phyloP scores from a whole-genome alignment of 768 basidiomycete species.

The Hortiboletus flavorubellus region DNA sequence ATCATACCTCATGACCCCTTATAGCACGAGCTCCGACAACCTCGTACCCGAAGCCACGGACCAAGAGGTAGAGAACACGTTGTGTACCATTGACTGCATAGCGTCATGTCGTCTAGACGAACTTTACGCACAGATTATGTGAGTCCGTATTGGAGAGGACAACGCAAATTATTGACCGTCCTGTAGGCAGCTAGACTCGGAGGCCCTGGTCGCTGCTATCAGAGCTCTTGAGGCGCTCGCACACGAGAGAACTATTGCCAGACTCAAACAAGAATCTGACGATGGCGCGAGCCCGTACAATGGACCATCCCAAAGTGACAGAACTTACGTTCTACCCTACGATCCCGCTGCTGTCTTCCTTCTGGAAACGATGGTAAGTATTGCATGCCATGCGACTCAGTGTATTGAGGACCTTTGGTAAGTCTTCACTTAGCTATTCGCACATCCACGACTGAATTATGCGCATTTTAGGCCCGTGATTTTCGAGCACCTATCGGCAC shows the following conservation, averaged over 20 bases:
- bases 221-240: constrained; percentile 87
- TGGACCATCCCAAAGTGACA: constrained; percentile 38
- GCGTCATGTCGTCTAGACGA: constrained; percentile 92
- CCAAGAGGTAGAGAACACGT: constrained; percentile 87
- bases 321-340: constrained; percentile 67
- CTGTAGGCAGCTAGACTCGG: constrained; percentile 68
- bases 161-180: constrained; percentile 7
- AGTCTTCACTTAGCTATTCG: constrained; percentile 20
- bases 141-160: constrained; percentile 31
- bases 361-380: constrained; percentile 91
- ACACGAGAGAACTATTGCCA: constrained; percentile 83
- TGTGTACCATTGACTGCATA: constrained; percentile 94
- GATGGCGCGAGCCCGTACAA: constrained; percentile 42
- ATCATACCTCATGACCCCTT: constrained; percentile 95
- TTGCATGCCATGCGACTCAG: constrained; percentile 71
- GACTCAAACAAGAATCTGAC: constrained; percentile 65
- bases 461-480: constrained; percentile 72
- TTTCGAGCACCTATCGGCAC: constrained; percentile 85
- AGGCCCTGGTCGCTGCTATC: constrained; percentile 79
- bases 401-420: constrained; percentile 89
- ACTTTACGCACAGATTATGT: constrained; percentile 92
- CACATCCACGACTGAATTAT: not conserved
- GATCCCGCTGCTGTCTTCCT: constrained; percentile 96
- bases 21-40: constrained; percentile 69
- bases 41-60: constrained; percentile 87